phyloP scores from a whole-genome alignment of 345 rosid genomes.

The Lagerstroemia speciosa region DNA sequence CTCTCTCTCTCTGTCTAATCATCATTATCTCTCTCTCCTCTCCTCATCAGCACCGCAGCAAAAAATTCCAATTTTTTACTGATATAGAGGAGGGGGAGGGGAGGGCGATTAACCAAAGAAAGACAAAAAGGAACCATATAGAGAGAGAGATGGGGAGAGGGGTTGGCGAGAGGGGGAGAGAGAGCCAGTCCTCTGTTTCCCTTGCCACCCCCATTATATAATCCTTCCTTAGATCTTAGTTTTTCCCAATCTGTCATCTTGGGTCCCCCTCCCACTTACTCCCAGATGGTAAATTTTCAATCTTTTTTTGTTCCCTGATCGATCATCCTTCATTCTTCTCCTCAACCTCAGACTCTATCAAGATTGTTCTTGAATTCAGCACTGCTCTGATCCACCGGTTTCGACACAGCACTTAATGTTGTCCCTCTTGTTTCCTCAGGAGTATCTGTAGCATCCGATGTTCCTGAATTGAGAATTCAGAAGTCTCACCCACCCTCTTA shows the following conservation, averaged over 20 bases:
- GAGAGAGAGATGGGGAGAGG: conserved; percentile 12
- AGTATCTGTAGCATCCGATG: conserved; percentile 35
- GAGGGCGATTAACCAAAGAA: conserved; percentile 45
- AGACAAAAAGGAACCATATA: conserved; percentile 22
- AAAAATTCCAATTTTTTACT: conserved; percentile 46
- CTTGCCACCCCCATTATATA: conserved; percentile 34
- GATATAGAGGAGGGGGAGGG: conserved; percentile 41
- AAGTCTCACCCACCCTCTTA: conserved; percentile 29
- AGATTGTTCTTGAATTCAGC: conserved; percentile 5
- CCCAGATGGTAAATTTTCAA: conserved; percentile 44
- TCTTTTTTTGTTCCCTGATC: conserved; percentile 17
- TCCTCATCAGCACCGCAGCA: conserved; percentile 9
- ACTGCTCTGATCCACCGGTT: conserved; percentile 8
- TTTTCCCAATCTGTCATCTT: conserved; percentile 44
- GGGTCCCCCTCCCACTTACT: conserved; percentile 27
- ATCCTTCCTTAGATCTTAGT: conserved; percentile 68
- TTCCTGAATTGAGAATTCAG: conserved; percentile 50
- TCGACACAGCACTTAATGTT: background rate
- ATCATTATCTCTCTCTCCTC: conserved; percentile 1
- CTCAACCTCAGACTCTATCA: background rate
- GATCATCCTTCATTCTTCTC: conserved; percentile 10
- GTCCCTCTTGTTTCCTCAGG: conserved; percentile 16
- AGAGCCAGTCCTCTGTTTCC: conserved; percentile 48
- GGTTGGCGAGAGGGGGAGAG: conserved; percentile 20
- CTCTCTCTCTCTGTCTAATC: conserved; percentile 6